Evolutionary conservation across 805 yeast species (phyloP).

Genomic region (Wickerhamiella dianesei): DNA sequence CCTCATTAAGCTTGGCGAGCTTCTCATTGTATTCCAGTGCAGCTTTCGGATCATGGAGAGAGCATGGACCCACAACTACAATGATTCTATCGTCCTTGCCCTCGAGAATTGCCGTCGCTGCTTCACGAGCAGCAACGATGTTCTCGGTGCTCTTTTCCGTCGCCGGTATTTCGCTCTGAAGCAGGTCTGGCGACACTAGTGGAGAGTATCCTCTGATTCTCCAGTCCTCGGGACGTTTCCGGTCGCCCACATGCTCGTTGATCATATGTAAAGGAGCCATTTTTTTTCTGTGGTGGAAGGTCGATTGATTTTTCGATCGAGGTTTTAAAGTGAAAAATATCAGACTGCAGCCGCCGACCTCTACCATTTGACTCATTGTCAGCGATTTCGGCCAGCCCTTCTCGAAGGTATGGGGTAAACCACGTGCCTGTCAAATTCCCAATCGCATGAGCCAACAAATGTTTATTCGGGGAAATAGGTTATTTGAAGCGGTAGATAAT

Average conservation of each 20-base stretch:
- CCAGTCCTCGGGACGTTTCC: conserved; percentile 19
- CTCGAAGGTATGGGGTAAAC: too few species aligned
- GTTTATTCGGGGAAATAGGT: too few species aligned
- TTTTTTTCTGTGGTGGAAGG: background rate
- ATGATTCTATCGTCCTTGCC: conserved; percentile 81
- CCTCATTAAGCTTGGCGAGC: conserved; percentile 44
- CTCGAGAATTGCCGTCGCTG: conserved; percentile 54
- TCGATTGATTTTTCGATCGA: too few species aligned
- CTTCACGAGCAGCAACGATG: conserved; percentile 64
- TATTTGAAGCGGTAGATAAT: too few species aligned
- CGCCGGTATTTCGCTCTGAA: conserved; percentile 74
- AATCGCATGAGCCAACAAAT: too few species aligned
- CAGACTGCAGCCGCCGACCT: background rate
- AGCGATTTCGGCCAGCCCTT: background rate
- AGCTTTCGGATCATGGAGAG: conserved; percentile 86
- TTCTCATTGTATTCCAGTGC: conserved; percentile 77
- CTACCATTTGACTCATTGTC: background rate
- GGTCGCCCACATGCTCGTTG: conserved; percentile 20
- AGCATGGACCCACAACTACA: conserved; percentile 92
- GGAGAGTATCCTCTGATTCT: conserved; percentile 80
- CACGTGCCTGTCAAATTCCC: too few species aligned
- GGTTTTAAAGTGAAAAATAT: too few species aligned
- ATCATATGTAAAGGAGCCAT: conserved; percentile 18
- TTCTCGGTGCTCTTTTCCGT: conserved; percentile 44
- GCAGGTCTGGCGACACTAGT: conserved; percentile 82